phyloP scores from a whole-genome alignment of 129 eudicot genomes.

The Tagetes patula region DNA sequence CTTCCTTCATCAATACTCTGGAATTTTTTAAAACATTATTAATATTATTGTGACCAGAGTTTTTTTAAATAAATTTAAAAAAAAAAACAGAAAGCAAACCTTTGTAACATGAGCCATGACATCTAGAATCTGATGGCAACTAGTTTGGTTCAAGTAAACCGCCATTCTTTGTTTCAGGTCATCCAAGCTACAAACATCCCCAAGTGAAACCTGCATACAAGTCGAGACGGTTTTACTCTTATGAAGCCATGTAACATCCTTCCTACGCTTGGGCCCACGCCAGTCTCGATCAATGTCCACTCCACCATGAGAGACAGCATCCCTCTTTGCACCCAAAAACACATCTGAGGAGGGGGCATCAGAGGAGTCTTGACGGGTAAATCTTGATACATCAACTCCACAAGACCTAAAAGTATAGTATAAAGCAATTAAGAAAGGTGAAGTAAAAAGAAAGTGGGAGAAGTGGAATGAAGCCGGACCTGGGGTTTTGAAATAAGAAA shows the following conservation, averaged over 20 bases:
- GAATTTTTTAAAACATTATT: constrained; percentile 2
- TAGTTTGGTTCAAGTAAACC: constrained; percentile 57
- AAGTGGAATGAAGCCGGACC: constrained; percentile 10
- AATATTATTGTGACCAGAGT: background rate
- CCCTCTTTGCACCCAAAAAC: constrained; percentile 63
- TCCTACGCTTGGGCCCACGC: constrained; percentile 79
- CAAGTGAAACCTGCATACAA: constrained; percentile 51
- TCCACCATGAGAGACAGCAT: constrained; percentile 40
- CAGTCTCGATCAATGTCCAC: constrained; percentile 63
- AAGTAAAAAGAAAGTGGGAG: no score
- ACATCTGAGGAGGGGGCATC: constrained; percentile 13
- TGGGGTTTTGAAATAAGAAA: constrained; percentile 79
- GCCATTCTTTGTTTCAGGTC: constrained; percentile 87
- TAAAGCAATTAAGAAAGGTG: background rate
- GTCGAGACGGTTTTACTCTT: constrained; percentile 37
- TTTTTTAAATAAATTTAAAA: no score
- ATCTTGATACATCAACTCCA: constrained; percentile 53
- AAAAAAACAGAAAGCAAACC: constrained; percentile 44
- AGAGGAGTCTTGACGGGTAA: constrained; percentile 43
- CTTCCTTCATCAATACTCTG: constrained; percentile 94
- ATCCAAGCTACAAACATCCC: constrained; percentile 80
- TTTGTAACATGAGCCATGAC: constrained; percentile 73
- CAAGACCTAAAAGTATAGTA: constrained; percentile 40
- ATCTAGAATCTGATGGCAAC: constrained; percentile 63
- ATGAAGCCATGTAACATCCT: constrained; percentile 44